These are phyloP conservation scores for Elongisporangium senticosum DNA, from an alignment of 352 stramenopile species.

Conservation along the genomic window DNA sequence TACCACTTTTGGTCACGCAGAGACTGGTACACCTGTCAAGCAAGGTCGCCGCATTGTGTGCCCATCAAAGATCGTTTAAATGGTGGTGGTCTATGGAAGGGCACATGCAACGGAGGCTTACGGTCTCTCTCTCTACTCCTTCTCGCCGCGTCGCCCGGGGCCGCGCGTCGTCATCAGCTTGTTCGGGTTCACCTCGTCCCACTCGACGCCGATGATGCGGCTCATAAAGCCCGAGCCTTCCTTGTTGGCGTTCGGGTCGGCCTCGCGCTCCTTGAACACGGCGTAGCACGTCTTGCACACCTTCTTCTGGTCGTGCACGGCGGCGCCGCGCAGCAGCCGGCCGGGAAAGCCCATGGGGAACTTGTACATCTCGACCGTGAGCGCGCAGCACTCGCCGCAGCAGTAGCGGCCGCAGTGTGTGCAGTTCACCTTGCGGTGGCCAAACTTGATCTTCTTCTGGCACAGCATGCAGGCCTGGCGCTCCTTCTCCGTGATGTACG, in stretches of 20 bases:
- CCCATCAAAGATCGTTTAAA: neutral
- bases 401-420: conserved; percentile 77
- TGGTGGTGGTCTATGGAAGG: too few species aligned
- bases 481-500: conserved; percentile 84
- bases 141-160: conserved; percentile 58
- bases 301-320: conserved; percentile 56
- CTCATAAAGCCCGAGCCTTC: conserved; percentile 64
- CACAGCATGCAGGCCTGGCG: conserved; percentile 80
- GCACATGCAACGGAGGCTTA: neutral
- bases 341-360: conserved; percentile 84
- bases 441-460: conserved; percentile 84
- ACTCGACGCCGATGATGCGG: conserved; percentile 81
- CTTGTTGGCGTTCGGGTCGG: conserved; percentile 46
- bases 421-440: conserved; percentile 83
- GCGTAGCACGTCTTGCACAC: conserved; percentile 86
- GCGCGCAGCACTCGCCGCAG: conserved; percentile 60
- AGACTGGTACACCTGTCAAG: neutral
- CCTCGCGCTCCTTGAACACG: conserved; percentile 78
- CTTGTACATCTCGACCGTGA: conserved; percentile 70
- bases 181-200: conserved; percentile 87
- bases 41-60: too few species aligned
- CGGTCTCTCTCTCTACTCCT: conserved; percentile 15
- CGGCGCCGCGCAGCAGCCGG: conserved; percentile 59
- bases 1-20: neutral
- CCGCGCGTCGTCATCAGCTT: conserved; percentile 49